phyloP scores from a whole-genome alignment of 2,329 filamentous ascomycete species.

The Graphilbum ipis-grandicollis region DNA sequence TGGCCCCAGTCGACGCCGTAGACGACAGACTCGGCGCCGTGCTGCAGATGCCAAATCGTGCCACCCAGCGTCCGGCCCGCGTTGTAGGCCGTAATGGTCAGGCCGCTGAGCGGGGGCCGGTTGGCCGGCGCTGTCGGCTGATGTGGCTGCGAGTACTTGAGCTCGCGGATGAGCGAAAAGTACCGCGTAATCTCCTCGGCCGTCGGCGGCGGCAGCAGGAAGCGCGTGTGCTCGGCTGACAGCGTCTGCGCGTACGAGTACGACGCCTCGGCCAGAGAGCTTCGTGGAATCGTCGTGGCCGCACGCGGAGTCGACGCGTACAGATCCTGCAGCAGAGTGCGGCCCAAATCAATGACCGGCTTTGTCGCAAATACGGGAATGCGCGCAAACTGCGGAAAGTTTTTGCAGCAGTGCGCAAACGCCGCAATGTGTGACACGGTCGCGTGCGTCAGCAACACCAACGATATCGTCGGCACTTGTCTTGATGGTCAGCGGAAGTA shows the following conservation, averaged over 20 bases:
- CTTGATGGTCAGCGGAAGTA: slow-evolving; percentile 24
- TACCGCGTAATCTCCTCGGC: slow-evolving; percentile 81
- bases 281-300: slow-evolving; percentile 61
- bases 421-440: slow-evolving; percentile 84
- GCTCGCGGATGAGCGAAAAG: slow-evolving; percentile 74
- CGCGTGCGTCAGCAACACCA: slow-evolving; percentile 88
- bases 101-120: slow-evolving; percentile 61
- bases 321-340: slow-evolving; percentile 78
- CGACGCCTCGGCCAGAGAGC: slow-evolving; percentile 49
- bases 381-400: slow-evolving; percentile 78
- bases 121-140: slow-evolving; percentile 76
- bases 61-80: slow-evolving; percentile 90
- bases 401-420: slow-evolving; percentile 92
- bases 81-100: slow-evolving; percentile 93
- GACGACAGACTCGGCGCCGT: slow-evolving; percentile 89
- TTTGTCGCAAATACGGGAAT: slow-evolving; percentile 90
- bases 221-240: slow-evolving; percentile 28
- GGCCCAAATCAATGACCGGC: slow-evolving; percentile 82
- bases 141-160: slow-evolving; percentile 95
- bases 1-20: slow-evolving; percentile 98
- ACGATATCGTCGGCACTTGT: slow-evolving; percentile 77
- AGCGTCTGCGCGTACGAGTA: slow-evolving; percentile 35
- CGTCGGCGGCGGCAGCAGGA: slow-evolving; percentile 54
- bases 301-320: slow-evolving; percentile 83
- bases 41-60: slow-evolving; percentile 97